These are phyloP conservation scores for Podospora comata DNA, from an alignment of 495 filamentous ascomycete genomes.

Conservation along the genomic window DNA sequence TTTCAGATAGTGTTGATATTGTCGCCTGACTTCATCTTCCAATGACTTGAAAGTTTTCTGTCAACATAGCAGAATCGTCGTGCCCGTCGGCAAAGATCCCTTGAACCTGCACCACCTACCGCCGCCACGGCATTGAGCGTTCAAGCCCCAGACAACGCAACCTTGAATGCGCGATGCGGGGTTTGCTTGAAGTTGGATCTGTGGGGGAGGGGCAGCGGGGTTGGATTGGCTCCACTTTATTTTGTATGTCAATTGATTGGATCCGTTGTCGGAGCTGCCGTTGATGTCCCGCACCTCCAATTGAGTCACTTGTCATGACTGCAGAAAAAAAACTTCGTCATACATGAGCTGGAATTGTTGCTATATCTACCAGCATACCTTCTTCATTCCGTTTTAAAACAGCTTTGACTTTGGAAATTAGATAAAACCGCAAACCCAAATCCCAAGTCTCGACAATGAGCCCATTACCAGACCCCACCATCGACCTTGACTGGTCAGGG, in stretches of 20 bases:
- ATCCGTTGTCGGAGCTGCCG: slow-evolving; percentile 2
- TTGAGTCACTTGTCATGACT: slow-evolving; percentile 1
- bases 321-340: background rate
- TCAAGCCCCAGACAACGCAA: background rate
- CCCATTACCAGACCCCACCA: slow-evolving; percentile 67
- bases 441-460: slow-evolving; percentile 22
- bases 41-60: too few species aligned
- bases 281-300: background rate
- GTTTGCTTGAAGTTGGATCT: background rate
- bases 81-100: too few species aligned
- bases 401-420: background rate
- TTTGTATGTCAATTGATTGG: background rate
- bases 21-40: too few species aligned
- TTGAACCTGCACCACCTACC: too few species aligned
- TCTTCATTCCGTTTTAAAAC: background rate
- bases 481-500: slow-evolving; percentile 76
- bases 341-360: background rate
- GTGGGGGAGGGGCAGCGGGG: slow-evolving; percentile 2
- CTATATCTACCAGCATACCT: background rate
- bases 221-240: background rate
- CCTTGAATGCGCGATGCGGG: background rate
- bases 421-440: background rate
- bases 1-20: too few species aligned
- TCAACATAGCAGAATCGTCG: too few species aligned
- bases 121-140: background rate